Conservation (phyloP, 2,329 filamentous ascomycete genomes). For the Aspergillus vadensis region DNA sequence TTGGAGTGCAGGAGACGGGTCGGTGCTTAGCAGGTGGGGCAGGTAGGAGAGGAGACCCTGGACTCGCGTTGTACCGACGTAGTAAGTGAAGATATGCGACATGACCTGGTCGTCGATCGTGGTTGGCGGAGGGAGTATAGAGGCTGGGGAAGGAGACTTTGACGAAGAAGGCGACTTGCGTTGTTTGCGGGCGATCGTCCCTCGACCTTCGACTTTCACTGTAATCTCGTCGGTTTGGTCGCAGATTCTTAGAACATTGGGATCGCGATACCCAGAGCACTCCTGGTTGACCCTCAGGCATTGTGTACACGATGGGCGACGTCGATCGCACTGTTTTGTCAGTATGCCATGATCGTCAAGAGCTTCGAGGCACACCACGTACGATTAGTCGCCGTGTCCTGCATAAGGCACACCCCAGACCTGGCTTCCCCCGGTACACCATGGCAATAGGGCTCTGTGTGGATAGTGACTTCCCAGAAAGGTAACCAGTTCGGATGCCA, state of each 20-base stretch:
- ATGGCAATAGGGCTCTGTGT: neutral
- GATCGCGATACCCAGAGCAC: constrained; percentile 27
- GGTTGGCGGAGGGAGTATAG: neutral
- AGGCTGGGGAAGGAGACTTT: too few relatives aligned
- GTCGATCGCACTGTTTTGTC: constrained; percentile 24
- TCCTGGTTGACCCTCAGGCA: constrained; percentile 21
- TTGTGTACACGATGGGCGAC: constrained; percentile 24
- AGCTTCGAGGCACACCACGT: neutral
- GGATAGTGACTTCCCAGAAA: too few relatives aligned
- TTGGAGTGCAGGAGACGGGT: constrained; percentile 6
- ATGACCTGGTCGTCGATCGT: constrained; percentile 10
- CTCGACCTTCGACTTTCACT: neutral
- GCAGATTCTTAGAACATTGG: constrained; percentile 18
- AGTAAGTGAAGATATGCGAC: constrained; percentile 11
- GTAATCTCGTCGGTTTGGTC: constrained; percentile 26
- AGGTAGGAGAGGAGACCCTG: constrained; percentile 4
- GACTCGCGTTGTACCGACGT: neutral
- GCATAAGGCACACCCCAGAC: constrained; percentile 18
- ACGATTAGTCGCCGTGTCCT: constrained; percentile 18
- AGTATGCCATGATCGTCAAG: too few relatives aligned
- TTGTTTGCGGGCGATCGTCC: neutral
- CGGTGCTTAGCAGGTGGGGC: constrained; percentile 5
- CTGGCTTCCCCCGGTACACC: constrained; percentile 19
- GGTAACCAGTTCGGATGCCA: too few relatives aligned
- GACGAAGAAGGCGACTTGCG: neutral